Conservation (phyloP, 108 stramenopile species). For the Asterionellopsis glacialis region DNA sequence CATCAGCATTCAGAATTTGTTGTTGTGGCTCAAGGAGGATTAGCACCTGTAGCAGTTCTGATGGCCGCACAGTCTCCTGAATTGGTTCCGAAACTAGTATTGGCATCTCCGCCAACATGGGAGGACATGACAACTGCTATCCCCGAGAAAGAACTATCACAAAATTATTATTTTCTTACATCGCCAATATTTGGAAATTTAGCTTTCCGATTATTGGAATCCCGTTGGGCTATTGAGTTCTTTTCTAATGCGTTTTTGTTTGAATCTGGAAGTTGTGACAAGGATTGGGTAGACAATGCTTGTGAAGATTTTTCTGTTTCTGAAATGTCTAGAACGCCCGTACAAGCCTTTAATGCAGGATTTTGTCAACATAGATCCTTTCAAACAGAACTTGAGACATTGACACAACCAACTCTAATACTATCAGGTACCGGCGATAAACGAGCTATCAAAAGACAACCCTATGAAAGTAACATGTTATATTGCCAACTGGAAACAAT, state of each 20-base stretch:
- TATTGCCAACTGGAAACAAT: conserved; percentile 31
- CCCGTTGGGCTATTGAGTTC: conserved; percentile 40
- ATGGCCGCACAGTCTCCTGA: conserved; percentile 49
- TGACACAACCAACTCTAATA: conserved; percentile 42
- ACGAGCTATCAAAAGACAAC: conserved; percentile 19
- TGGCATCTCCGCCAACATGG: conserved; percentile 60
- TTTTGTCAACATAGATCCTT: conserved; percentile 47
- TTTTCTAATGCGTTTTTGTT: conserved; percentile 67
- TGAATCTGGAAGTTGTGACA: conserved; percentile 32
- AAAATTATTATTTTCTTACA: conserved; percentile 49
- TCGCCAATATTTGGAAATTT: conserved; percentile 36
- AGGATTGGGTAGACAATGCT: conserved; percentile 45
- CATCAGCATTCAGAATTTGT: conserved; percentile 25
- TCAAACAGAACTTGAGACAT: conserved; percentile 39
- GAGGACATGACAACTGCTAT: conserved; percentile 51
- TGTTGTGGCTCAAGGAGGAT: conserved; percentile 60
- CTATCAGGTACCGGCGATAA: conserved; percentile 47
- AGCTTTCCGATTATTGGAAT: conserved; percentile 54
- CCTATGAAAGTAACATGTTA: conserved; percentile 29
- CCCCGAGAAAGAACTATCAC: conserved; percentile 36
- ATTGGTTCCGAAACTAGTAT: conserved; percentile 26
- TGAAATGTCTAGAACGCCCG: conserved; percentile 34
- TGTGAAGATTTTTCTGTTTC: conserved; percentile 11
- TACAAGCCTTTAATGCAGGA: conserved; percentile 66
- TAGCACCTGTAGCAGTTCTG: conserved; percentile 56